phyloP scores from a whole-genome alignment of 1,139 yeast species.

The Saccharomyces hybrid region DNA sequence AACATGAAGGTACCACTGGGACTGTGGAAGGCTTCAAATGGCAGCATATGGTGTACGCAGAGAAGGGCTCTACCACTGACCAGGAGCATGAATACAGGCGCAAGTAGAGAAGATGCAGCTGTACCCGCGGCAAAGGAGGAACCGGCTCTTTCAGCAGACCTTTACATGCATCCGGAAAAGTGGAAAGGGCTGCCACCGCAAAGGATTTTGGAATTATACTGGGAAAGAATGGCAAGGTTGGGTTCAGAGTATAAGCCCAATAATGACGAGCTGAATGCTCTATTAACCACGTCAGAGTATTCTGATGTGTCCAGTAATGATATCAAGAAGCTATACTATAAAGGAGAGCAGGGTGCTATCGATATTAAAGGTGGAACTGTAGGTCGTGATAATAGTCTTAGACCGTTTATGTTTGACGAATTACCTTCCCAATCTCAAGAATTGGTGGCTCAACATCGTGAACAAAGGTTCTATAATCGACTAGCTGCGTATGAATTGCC shows the following conservation, averaged over 20 bases:
- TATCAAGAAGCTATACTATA: slow-evolving; percentile 33
- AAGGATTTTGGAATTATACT: slow-evolving; percentile 52
- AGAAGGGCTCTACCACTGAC: neutral
- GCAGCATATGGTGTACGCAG: neutral
- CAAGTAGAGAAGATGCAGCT: neutral
- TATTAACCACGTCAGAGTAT: slow-evolving; percentile 36
- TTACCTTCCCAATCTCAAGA: slow-evolving; percentile 55
- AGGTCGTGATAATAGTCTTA: slow-evolving; percentile 19
- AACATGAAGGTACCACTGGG: neutral
- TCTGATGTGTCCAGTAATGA: slow-evolving; percentile 32
- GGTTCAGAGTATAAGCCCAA: slow-evolving; percentile 54
- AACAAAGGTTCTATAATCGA: slow-evolving; percentile 59
- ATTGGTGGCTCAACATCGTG: slow-evolving; percentile 55
- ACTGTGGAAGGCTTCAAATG: neutral
- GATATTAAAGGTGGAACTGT: slow-evolving; percentile 30
- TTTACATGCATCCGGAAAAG: slow-evolving; percentile 44
- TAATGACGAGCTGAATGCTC: slow-evolving; percentile 40
- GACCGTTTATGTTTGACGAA: slow-evolving; percentile 46
- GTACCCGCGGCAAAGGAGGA: slow-evolving; percentile 3
- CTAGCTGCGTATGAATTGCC: slow-evolving; percentile 92
- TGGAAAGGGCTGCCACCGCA: slow-evolving; percentile 67
- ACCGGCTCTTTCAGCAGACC: slow-evolving; percentile 6
- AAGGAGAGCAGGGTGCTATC: slow-evolving; percentile 34
- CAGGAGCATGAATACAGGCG: neutral
- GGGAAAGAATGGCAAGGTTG: slow-evolving; percentile 47